Percentiles rank a stretch among this genome's conserved stretches.
These are phyloP conservation scores for Laguncularia racemosa DNA, from an alignment of 345 rosid species.

Conservation along the genomic window DNA sequence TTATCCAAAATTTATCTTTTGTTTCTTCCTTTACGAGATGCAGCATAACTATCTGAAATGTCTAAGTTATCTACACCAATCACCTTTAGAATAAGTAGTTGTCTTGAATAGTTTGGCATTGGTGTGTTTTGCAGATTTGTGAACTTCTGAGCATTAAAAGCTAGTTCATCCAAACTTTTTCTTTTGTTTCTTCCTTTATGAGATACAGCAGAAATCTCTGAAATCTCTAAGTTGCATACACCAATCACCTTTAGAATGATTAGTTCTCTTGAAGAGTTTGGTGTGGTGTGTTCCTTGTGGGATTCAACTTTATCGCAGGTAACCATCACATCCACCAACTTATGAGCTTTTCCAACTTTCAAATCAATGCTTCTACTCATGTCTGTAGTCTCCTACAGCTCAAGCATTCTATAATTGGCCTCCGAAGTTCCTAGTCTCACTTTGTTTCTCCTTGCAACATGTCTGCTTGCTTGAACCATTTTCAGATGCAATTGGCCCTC, in stretches of 20 bases:
- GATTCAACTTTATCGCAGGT: constrained; percentile 4
- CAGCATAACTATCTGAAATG: too few species aligned
- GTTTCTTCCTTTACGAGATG: too few species aligned
- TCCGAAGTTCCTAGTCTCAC: constrained; percentile 26
- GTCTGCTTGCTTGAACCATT: constrained; percentile 25
- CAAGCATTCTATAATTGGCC: constrained; percentile 48
- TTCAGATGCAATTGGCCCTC: constrained; percentile 15
- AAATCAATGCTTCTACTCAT: constrained; percentile 36
- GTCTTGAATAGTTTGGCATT: too few species aligned
- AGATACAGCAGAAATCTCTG: constrained; percentile 44
- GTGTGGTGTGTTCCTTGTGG: constrained; percentile 24
- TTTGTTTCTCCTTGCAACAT: constrained; percentile 15
- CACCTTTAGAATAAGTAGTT: too few species aligned
- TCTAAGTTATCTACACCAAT: too few species aligned
- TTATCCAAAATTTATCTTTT: too few species aligned
- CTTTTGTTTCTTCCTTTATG: constrained; percentile 47
- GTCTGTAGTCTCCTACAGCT: constrained; percentile 49
- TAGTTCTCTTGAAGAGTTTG: constrained; percentile 8
- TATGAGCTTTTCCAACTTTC: constrained; percentile 39
- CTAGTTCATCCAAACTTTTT: constrained; percentile 78
- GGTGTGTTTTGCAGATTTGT: too few species aligned
- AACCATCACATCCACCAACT: constrained; percentile 6
- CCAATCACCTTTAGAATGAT: constrained; percentile 56
- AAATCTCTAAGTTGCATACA: constrained; percentile 66
- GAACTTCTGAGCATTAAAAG: constrained; percentile 75